A percentile compares a stretch with the other conserved stretches of the same genome.
Evolutionary conservation across 2,329 filamentous ascomycete genomes (phyloP).

Genomic region (Stagonosporopsis tanaceti): DNA sequence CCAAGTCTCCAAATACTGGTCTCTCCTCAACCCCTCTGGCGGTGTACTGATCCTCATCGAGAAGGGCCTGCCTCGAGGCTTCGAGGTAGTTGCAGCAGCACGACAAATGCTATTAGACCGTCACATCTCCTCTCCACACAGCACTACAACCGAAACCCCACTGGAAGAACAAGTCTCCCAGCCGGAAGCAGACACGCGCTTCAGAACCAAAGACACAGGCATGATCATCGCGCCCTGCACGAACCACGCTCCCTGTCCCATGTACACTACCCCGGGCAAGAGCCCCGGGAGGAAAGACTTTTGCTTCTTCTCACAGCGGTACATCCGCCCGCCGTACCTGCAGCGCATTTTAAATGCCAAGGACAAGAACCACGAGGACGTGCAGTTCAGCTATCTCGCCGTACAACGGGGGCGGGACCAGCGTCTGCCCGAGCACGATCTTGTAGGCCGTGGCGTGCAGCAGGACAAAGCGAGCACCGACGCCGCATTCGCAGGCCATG

Average conservation of each 20-base stretch:
- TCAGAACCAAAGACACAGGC: constrained; percentile 61
- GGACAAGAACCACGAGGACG: constrained; percentile 84
- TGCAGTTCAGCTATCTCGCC: constrained; percentile 88
- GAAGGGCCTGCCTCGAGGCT: constrained; percentile 89
- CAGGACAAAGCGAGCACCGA: constrained; percentile 68
- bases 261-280: constrained; percentile 78
- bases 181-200: constrained; percentile 43
- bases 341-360: constrained; percentile 75
- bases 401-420: constrained; percentile 78
- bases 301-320: constrained; percentile 90
- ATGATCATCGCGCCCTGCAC: constrained; percentile 78
- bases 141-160: constrained; percentile 51
- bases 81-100: constrained; percentile 88
- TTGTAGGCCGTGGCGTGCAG: constrained; percentile 40
- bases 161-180: constrained; percentile 54
- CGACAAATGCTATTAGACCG: constrained; percentile 79
- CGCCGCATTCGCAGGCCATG: constrained; percentile 77
- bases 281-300: constrained; percentile 82
- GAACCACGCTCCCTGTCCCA: constrained; percentile 85
- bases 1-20: constrained; percentile 89
- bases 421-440: constrained; percentile 51
- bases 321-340: constrained; percentile 81
- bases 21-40: constrained; percentile 80
- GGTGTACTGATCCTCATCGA: constrained; percentile 88
- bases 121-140: constrained; percentile 71